Evolutionary conservation across 768 basidiomycete genomes (phyloP).

Genomic region (Mycena venus): DNA sequence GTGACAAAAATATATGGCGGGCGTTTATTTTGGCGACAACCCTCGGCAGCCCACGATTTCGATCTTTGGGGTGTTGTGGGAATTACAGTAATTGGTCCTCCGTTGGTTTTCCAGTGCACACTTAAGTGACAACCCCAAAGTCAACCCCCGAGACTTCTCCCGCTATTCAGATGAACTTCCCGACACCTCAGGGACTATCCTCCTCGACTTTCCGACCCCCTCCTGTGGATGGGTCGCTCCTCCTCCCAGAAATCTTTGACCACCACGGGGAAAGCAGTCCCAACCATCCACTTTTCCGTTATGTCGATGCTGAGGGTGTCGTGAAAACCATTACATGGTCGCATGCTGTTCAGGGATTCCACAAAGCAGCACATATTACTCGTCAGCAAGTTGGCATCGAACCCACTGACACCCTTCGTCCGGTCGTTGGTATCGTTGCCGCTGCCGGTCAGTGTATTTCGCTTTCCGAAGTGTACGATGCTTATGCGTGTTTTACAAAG

Average conservation of each 20-base stretch:
- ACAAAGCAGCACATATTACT: conserved; percentile 32
- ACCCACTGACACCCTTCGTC: neutral
- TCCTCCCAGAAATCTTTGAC: conserved; percentile 42
- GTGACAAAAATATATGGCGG: too few relatives aligned
- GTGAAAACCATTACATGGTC: conserved; percentile 36
- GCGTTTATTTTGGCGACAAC: too few relatives aligned
- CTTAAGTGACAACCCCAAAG: too few relatives aligned
- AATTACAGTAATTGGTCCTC: too few relatives aligned
- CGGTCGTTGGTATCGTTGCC: conserved; percentile 44
- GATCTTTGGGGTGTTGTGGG: too few relatives aligned
- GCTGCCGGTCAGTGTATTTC: conserved; percentile 31
- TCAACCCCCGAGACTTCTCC: too few relatives aligned
- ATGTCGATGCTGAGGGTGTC: conserved; percentile 26
- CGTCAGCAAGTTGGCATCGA: neutral
- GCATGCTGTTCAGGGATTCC: conserved; percentile 39
- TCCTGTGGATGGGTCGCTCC: conserved; percentile 41
- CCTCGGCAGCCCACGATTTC: too few relatives aligned
- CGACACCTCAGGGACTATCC: neutral
- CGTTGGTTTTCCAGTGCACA: too few relatives aligned
- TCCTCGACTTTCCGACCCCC: conserved; percentile 41
- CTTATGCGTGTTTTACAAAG: conserved; percentile 33
- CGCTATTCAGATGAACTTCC: too few relatives aligned
- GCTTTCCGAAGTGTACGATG: neutral
- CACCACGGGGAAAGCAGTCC: conserved; percentile 38
- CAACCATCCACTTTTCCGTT: conserved; percentile 42